Percentiles rank a stretch among this genome's conserved stretches.
These are phyloP conservation scores for Kitagawia praeruptora DNA, from an alignment of 129 eudicot species.

Conservation along the genomic window DNA sequence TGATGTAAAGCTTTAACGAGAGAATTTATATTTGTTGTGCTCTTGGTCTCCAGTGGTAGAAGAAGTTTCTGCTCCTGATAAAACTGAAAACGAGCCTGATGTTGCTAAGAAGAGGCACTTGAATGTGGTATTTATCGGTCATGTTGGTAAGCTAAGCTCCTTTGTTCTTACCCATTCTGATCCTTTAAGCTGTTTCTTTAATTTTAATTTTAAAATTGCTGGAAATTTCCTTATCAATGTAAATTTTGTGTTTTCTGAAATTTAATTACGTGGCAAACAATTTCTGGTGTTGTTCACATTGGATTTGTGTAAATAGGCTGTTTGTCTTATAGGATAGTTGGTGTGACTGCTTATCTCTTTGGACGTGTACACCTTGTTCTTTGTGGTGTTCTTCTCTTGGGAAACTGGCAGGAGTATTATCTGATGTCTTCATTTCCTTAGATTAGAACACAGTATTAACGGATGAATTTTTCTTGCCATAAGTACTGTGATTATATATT, in stretches of 20 bases:
- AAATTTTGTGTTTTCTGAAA: not conserved
- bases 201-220: not conserved
- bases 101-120: conserved; percentile 62
- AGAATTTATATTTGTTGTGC: not conserved
- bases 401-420: not conserved
- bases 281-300: not conserved
- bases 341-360: not conserved
- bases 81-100: conserved; percentile 33
- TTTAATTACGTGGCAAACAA: not conserved
- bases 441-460: not conserved
- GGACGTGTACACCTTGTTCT: not conserved
- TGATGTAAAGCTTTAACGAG: not conserved
- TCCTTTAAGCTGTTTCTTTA: not conserved
- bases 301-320: not conserved
- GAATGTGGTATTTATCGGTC: conserved; percentile 94
- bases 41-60: conserved; percentile 22
- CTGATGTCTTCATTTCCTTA: not conserved
- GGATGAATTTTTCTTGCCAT: not conserved
- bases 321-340: not conserved
- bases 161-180: not conserved
- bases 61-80: conserved; percentile 35
- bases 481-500: too few species aligned
- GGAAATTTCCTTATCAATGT: not conserved
- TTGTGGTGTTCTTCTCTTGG: not conserved
- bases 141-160: conserved; percentile 49